Conservation (phyloP, 768 basidiomycete species). For the Leccinum broughii region DNA sequence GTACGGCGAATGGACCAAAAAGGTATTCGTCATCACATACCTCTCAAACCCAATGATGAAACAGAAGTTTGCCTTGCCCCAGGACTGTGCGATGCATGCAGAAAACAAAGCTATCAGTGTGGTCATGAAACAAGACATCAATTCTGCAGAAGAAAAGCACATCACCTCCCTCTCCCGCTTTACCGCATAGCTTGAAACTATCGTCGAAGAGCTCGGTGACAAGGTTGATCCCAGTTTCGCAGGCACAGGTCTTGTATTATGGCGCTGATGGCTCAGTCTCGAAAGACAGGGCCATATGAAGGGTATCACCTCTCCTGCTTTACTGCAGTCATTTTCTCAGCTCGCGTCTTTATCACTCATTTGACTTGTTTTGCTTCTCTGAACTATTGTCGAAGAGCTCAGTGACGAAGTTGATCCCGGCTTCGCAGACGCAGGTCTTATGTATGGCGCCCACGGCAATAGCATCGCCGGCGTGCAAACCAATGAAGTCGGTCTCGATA, state of each 20-base stretch:
- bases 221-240: constrained; percentile 98
- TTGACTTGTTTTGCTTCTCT: too few relatives aligned
- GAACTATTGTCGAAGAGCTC: constrained; percentile 27
- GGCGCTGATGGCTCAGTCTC: constrained; percentile 60
- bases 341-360: too few relatives aligned
- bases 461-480: too few relatives aligned
- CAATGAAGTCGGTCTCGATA: constrained; percentile 66
- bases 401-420: constrained; percentile 97
- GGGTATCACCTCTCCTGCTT: constrained; percentile 20
- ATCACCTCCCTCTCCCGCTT: constrained; percentile 87
- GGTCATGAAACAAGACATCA: too few relatives aligned
- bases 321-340: too few relatives aligned
- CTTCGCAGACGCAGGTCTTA: constrained; percentile 83
- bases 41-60: too few relatives aligned
- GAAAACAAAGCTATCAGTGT: too few relatives aligned
- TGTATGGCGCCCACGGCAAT: constrained; percentile 40
- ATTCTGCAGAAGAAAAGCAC: constrained; percentile 27
- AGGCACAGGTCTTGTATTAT: constrained; percentile 74
- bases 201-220: constrained; percentile 86
- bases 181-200: constrained; percentile 82
- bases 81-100: too few relatives aligned
- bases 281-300: constrained; percentile 75
- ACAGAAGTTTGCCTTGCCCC: too few relatives aligned
- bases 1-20: too few relatives aligned
- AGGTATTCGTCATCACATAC: too few relatives aligned